Evolutionary conservation across 495 filamentous ascomycete genomes (phyloP), one percentile per base, ranked within the genome.

Genomic region (Penicillium bialowiezense): DNA sequence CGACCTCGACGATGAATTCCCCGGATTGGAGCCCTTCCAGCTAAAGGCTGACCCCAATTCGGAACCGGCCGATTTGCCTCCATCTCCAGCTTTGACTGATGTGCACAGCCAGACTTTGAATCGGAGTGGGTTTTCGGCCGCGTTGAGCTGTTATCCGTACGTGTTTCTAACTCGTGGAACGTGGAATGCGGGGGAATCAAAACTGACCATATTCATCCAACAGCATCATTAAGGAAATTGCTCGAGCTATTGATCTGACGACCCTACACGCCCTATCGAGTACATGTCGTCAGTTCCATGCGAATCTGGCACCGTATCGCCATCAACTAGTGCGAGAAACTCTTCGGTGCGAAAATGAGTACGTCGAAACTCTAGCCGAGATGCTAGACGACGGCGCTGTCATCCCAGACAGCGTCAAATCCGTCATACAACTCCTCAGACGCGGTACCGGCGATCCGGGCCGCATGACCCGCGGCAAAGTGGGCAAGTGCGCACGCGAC

Each of bases 111-210:
- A 17, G 41, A 82, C 82, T 69, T 80, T 75, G 36, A 91, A 90
- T 61, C 63, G 76, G 59, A 86, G 82, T 70, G 74, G 75, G 45
- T 85, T 92, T 72, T 87, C 89, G 24, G 78, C 81, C 60, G 86
- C 88, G 54, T 74, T 96, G 70, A 84, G 84, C 55, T 93, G 89
- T 72, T 96, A 96, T 79, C 91, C 91, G 91, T 96, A 75, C 67
- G 79, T 65, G 26, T 52, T 34, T 40, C 17, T 38, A 19, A 39
- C 26, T 29, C 34, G 18, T 33, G 37, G 29, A 10, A 10, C 12
- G 8, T 26, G 23, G 23, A 8, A 3, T 4, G 8, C 4, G 4
- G 23, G 23, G 23, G 23, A 26, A 26, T 26, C 8, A 44, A 44
- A 55, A 39, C 56, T 48, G 36, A 60, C 40, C 33, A 41, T 13